Evolutionary conservation across 352 stramenopile genomes (phyloP).

Genomic region (Pythium sukuiense): DNA sequence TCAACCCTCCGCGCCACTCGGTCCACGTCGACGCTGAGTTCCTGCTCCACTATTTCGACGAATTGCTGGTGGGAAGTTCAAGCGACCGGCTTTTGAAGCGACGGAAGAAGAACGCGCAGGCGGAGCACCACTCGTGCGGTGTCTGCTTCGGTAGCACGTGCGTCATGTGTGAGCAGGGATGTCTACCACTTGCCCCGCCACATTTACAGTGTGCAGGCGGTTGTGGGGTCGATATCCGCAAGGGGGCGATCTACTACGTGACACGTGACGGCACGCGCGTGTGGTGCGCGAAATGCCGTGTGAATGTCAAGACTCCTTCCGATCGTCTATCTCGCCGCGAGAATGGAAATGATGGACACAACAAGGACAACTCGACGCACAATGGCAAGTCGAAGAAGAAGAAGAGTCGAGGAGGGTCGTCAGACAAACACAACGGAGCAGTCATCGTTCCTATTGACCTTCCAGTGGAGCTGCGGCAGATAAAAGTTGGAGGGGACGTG

Average conservation of each 20-base stretch:
- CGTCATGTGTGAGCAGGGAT: constrained; percentile 72
- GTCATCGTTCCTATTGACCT: constrained; percentile 64
- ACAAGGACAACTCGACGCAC: constrained; percentile 1
- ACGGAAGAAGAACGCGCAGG: constrained; percentile 26
- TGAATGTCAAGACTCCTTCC: constrained; percentile 31
- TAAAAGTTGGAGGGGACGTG: constrained; percentile 64
- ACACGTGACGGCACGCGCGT: constrained; percentile 77
- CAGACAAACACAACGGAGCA: constrained; percentile 8
- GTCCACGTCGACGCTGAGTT: constrained; percentile 71
- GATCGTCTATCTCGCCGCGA: constrained; percentile 22
- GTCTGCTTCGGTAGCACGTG: constrained; percentile 72
- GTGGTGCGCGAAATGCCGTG: constrained; percentile 78
- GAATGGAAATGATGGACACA: constrained; percentile 6
- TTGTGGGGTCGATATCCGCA: constrained; percentile 77
- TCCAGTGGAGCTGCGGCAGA: constrained; percentile 43
- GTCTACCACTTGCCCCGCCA: constrained; percentile 55
- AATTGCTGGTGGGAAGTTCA: constrained; percentile 42
- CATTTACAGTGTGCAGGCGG: constrained; percentile 74
- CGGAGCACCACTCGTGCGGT: constrained; percentile 47
- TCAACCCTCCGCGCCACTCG: constrained; percentile 79
- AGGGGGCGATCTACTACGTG: constrained; percentile 72
- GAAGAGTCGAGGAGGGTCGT: not conserved
- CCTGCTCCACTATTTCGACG: constrained; percentile 68
- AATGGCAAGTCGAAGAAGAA: constrained; percentile 23
- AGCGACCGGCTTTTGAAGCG: constrained; percentile 43